Evolutionary conservation across 208 protist species (phyloP).

Genomic region (Tritrichomonas musculus): DNA sequence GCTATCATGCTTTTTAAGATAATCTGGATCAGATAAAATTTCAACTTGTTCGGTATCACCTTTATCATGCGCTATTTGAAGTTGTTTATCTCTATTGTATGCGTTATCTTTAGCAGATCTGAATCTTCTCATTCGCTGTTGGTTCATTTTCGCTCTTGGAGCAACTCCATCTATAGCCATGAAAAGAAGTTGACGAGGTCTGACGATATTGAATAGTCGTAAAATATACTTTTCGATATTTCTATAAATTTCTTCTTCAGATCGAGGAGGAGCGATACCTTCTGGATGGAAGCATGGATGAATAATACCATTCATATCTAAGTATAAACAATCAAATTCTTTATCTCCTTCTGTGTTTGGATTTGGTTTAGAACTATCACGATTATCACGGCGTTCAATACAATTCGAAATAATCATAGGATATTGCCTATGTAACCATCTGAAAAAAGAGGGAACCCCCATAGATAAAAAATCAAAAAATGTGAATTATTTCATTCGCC

Average conservation of each 20-base stretch:
- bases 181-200: conserved; percentile 89
- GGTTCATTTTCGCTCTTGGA: conserved; percentile 99
- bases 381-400: not conserved
- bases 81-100: not conserved
- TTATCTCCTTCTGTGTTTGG: not conserved
- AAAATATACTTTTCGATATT: conserved; percentile 92
- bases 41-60: not conserved
- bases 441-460: conserved; percentile 35
- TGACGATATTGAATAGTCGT: conserved; percentile 83
- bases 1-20: conserved; percentile 18
- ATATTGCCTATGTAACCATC: not conserved
- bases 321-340: conserved; percentile 38
- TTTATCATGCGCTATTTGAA: not conserved
- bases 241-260: conserved; percentile 68
- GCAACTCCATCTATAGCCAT: conserved; percentile 88
- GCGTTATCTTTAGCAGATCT: conserved; percentile 49
- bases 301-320: conserved; percentile 38
- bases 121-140: conserved; percentile 89
- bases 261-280: conserved; percentile 48
- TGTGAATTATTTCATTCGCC: too few species aligned
- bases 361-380: not conserved
- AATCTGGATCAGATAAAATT: not conserved
- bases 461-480: conserved; percentile 7
- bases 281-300: conserved; percentile 35
- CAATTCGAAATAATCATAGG: conserved; percentile 34